Percentiles rank a stretch among this genome's conserved stretches.
These are phyloP conservation scores for Cryptococcus hybrid DNA, from an alignment of 1,284 basidiomycete species.

Conservation along the genomic window DNA sequence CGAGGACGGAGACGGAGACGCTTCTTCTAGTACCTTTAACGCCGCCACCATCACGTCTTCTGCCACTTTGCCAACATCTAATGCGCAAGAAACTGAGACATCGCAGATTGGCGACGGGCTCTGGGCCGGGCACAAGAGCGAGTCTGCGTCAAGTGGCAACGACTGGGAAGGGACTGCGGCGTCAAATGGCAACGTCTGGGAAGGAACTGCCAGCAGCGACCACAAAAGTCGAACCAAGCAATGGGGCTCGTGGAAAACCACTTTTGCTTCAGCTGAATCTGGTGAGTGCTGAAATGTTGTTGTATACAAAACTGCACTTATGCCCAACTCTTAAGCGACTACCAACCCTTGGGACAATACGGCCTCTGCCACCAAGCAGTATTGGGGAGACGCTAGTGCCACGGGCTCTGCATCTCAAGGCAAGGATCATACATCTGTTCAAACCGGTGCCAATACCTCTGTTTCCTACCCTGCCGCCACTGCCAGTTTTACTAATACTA, in stretches of 20 bases:
- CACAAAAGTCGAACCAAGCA: neutral
- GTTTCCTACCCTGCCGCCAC: slow-evolving; percentile 1
- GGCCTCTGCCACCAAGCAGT: slow-evolving; percentile 1
- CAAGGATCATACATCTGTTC: neutral
- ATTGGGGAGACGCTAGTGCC: neutral
- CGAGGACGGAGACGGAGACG: neutral
- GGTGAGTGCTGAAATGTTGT: neutral
- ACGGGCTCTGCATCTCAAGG: neutral
- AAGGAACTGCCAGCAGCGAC: neutral
- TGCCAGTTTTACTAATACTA: neutral
- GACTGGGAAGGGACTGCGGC: neutral
- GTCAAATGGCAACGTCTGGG: neutral
- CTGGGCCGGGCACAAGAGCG: slow-evolving; percentile 6
- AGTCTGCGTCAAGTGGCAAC: neutral
- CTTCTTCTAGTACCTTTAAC: neutral
- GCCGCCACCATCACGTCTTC: neutral
- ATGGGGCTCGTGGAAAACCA: neutral
- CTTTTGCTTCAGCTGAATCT: neutral
- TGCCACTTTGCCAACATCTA: slow-evolving; percentile 4
- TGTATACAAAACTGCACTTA: neutral
- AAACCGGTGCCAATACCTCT: slow-evolving; percentile 5
- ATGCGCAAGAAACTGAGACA: slow-evolving; percentile 2
- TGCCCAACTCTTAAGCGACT: neutral
- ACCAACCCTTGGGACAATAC: slow-evolving; percentile 1
- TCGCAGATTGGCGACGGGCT: slow-evolving; percentile 10